Evolutionary conservation across 2,329 filamentous ascomycete species (phyloP).

Genomic region (Neofusicoccum laricinum): DNA sequence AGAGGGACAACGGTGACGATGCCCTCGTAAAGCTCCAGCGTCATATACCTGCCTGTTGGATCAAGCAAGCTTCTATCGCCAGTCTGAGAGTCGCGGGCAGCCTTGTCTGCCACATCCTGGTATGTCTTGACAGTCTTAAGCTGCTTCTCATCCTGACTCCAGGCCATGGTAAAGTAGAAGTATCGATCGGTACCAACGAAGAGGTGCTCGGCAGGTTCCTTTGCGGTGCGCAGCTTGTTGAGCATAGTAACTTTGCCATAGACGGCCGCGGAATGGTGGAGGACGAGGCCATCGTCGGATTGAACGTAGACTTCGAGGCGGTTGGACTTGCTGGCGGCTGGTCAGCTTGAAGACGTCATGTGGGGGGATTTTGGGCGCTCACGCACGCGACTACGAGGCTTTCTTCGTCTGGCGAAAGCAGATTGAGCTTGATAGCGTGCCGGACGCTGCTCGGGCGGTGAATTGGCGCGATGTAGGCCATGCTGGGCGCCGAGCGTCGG

Average conservation of each 20-base stretch:
- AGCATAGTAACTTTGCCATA: slow-evolving; percentile 87
- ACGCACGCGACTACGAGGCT: slow-evolving; percentile 84
- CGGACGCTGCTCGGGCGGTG: slow-evolving; percentile 89
- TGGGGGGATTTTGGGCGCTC: not conserved
- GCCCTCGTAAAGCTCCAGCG: slow-evolving; percentile 66
- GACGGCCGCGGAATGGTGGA: slow-evolving; percentile 68
- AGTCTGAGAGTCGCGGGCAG: slow-evolving; percentile 71
- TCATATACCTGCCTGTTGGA: slow-evolving; percentile 68
- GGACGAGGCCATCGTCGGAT: slow-evolving; percentile 60
- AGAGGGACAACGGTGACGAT: slow-evolving; percentile 64
- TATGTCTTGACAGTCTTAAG: slow-evolving; percentile 58
- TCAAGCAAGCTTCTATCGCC: slow-evolving; percentile 82
- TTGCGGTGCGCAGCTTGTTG: slow-evolving; percentile 71
- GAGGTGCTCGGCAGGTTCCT: slow-evolving; percentile 74
- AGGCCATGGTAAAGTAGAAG: slow-evolving; percentile 85
- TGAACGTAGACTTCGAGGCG: slow-evolving; percentile 79
- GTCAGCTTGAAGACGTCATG: slow-evolving; percentile 17
- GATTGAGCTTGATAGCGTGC: slow-evolving; percentile 77
- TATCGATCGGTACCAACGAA: slow-evolving; percentile 90
- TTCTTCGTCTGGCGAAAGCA: slow-evolving; percentile 71
- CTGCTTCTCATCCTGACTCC: slow-evolving; percentile 61
- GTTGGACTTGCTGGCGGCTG: slow-evolving; percentile 65
- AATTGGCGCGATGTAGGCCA: slow-evolving; percentile 94
- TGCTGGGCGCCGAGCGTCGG: slow-evolving; percentile 38
- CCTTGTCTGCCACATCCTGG: slow-evolving; percentile 59